Percentiles rank a stretch among this genome's conserved stretches.
Conservation (phyloP, 495 filamentous ascomycete genomes). For the Xylaria cubensis region DNA sequence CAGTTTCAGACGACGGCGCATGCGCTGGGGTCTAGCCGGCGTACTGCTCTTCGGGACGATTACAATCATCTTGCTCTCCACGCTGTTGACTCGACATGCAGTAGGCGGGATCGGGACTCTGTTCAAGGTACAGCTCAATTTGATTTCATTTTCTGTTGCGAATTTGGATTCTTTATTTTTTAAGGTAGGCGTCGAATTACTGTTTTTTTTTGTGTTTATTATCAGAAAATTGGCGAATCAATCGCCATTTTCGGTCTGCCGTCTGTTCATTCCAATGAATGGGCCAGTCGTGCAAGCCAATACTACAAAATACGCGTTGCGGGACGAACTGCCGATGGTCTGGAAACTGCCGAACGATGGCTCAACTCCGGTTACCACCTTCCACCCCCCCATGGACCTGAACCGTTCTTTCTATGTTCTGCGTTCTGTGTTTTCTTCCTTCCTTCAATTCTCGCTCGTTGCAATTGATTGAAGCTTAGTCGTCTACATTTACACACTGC, state of each 20-base stretch:
- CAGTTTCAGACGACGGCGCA: not conserved
- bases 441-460: not conserved
- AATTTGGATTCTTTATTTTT: not conserved
- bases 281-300: too few species aligned
- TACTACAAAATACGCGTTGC: not conserved
- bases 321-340: slow-evolving; percentile 18
- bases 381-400: not conserved
- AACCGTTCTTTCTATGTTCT: not conserved
- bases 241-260: not conserved
- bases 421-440: not conserved
- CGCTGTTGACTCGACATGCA: slow-evolving; percentile 23
- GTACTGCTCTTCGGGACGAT: slow-evolving; percentile 23
- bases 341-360: slow-evolving; percentile 14
- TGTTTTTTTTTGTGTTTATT: not conserved
- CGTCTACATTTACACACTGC: not conserved
- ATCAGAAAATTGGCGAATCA: not conserved
- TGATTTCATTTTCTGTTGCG: not conserved
- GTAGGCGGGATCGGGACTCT: slow-evolving; percentile 1
- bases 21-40: slow-evolving; percentile 12
- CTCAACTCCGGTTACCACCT: slow-evolving; percentile 10
- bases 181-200: not conserved
- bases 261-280: not conserved
- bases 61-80: slow-evolving; percentile 27
- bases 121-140: slow-evolving; percentile 24
- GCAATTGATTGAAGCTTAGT: slow-evolving; percentile 1